Evolutionary conservation across 73 alveolate species (phyloP).

Genomic region (Paramecium sonneborni): DNA sequence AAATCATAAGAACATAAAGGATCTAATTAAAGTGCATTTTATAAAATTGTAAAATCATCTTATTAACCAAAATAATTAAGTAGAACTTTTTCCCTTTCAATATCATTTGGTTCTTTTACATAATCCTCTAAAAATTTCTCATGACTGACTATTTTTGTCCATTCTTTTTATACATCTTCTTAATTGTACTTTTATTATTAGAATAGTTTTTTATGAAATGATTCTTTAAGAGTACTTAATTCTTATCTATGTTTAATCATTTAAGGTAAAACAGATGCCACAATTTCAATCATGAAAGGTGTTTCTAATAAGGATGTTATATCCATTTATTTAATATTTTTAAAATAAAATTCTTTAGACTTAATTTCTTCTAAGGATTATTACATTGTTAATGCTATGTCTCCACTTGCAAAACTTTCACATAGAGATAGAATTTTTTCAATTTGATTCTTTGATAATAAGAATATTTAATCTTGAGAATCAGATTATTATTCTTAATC

Average conservation of each 20-base stretch:
- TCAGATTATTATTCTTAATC: not conserved
- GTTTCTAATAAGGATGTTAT: not conserved
- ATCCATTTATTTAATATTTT: not conserved
- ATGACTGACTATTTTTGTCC: not conserved
- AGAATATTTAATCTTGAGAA: not conserved
- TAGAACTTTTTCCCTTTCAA: not conserved
- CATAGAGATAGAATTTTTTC: not conserved
- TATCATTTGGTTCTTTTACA: not conserved
- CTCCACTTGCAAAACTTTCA: not conserved
- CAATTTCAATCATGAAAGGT: conserved; percentile 14
- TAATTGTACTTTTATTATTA: not conserved
- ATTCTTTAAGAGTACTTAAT: not conserved
- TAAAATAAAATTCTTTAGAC: not conserved
- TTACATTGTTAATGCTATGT: not conserved
- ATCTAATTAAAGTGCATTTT: not conserved
- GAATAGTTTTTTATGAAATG: not conserved
- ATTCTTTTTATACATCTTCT: not conserved
- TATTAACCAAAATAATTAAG: not conserved
- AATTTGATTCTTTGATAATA: not conserved
- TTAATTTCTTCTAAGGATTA: not conserved
- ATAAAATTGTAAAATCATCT: not conserved
- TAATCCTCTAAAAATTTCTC: not conserved
- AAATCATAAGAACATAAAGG: not conserved
- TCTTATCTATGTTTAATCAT: conserved; percentile 13
- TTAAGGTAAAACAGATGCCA: not conserved